Evolutionary conservation across 495 filamentous ascomycete genomes (phyloP).

Genomic region (Trichoderma reesei): DNA sequence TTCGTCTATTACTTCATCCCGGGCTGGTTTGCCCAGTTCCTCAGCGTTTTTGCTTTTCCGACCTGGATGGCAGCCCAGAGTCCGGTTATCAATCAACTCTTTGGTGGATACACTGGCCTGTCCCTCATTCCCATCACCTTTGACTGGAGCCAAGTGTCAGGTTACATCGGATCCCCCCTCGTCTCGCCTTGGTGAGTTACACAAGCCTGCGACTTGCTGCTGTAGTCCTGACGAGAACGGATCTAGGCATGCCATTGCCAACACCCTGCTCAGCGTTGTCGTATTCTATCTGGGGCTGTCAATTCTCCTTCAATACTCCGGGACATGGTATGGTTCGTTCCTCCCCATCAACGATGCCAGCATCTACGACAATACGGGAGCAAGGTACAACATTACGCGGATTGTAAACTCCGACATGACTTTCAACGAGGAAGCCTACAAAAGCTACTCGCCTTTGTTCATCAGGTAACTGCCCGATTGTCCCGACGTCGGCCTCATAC

Average conservation of each 20-base stretch:
- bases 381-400: constrained; percentile 43
- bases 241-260: constrained; percentile 45
- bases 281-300: constrained; percentile 40
- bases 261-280: constrained; percentile 52
- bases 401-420: constrained; percentile 42
- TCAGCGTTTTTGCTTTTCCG: constrained; percentile 51
- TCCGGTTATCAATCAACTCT: constrained; percentile 58
- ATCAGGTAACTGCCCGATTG: constrained; percentile 31
- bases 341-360: constrained; percentile 50
- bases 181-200: constrained; percentile 45
- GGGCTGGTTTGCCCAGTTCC: constrained; percentile 46
- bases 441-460: constrained; percentile 53
- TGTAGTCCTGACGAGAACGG: background rate
- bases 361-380: constrained; percentile 55
- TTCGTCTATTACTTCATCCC: constrained; percentile 54
- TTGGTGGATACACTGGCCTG: constrained; percentile 54
- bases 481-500: background rate
- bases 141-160: constrained; percentile 55
- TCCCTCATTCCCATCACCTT: constrained; percentile 53
- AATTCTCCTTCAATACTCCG: constrained; percentile 50
- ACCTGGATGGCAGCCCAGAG: constrained; percentile 54
- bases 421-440: constrained; percentile 44
- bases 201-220: background rate
- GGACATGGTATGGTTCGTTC: constrained; percentile 53
- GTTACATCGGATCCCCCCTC: constrained; percentile 47